phyloP scores from a whole-genome alignment of 2,329 filamentous ascomycete species.

The Sclerotinia spermophila region DNA sequence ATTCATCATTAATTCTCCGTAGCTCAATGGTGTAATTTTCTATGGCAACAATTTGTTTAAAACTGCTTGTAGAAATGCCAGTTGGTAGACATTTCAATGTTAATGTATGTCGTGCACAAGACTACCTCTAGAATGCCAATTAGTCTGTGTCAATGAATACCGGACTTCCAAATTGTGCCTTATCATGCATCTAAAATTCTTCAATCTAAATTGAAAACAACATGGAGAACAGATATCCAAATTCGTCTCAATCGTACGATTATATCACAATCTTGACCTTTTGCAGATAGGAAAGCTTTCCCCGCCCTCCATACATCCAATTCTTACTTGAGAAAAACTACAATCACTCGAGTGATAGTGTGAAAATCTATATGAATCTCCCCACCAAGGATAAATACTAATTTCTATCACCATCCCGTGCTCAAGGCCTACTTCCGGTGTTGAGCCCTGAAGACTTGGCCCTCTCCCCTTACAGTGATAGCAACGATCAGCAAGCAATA shows the following conservation, averaged over 20 bases:
- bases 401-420: not conserved
- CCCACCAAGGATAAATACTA: not conserved
- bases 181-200: not conserved
- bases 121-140: too few relatives aligned
- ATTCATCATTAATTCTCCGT: slow-evolving; percentile 7
- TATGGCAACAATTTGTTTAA: not conserved
- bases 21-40: not conserved
- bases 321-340: not conserved
- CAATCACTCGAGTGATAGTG: not conserved
- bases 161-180: not conserved
- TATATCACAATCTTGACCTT: slow-evolving; percentile 7
- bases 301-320: not conserved
- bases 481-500: not conserved
- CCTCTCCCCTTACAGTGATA: not conserved
- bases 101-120: not conserved
- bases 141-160: too few relatives aligned
- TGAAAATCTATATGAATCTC: not conserved
- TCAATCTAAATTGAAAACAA: not conserved
- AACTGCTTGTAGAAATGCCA: too few relatives aligned
- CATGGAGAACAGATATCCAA: not conserved
- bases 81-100: not conserved
- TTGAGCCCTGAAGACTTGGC: not conserved
- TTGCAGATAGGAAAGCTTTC: slow-evolving; percentile 13
- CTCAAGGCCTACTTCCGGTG: not conserved
- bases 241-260: slow-evolving; percentile 7